These are phyloP conservation scores for Rhizopogon rudus DNA, from an alignment of 768 basidiomycete species.

Conservation along the genomic window DNA sequence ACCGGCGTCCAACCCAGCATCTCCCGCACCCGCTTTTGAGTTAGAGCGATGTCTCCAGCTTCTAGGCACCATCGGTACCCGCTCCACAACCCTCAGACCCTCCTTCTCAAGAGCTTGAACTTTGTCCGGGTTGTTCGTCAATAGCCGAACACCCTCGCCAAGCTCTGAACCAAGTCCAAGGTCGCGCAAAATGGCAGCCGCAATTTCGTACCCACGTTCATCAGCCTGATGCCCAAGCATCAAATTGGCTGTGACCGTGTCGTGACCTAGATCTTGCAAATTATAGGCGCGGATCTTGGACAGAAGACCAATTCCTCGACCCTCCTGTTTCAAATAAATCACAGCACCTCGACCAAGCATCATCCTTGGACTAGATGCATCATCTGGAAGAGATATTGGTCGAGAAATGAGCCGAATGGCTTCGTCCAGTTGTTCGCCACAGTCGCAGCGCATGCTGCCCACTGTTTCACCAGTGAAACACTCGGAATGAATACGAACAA, in stretches of 20 bases:
- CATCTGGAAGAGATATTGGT: conserved; percentile 42
- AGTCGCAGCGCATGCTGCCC: conserved; percentile 98
- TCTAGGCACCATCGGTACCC: conserved; percentile 92
- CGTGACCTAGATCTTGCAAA: conserved; percentile 94
- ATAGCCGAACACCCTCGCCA: conserved; percentile 61
- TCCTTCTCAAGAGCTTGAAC: conserved; percentile 82
- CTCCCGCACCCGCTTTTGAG: conserved; percentile 2
- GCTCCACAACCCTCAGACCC: conserved; percentile 72
- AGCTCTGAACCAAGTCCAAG: conserved; percentile 62
- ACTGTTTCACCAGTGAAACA: conserved; percentile 99
- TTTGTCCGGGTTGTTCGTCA: conserved; percentile 99
- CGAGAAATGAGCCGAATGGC: conserved; percentile 87
- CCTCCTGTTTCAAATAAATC: conserved; percentile 95
- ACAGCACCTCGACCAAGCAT: conserved; percentile 89
- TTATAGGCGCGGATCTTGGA: conserved; percentile 98
- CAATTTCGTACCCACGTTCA: conserved; percentile 89
- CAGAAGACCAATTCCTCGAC: conserved; percentile 91
- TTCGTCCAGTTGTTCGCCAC: conserved; percentile 97
- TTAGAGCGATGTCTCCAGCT: conserved; percentile 56
- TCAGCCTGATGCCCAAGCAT: conserved; percentile 94
- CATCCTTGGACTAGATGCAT: conserved; percentile 28
- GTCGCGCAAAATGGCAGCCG: conserved; percentile 85
- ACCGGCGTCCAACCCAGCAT: conserved; percentile 25
- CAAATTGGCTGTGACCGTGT: conserved; percentile 97
- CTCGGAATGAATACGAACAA: conserved; percentile 96